Evolutionary conservation across 2,329 filamentous ascomycete species (phyloP), one percentile per base, ranked within the genome.

Genomic region (Juglanconis juglandina): DNA sequence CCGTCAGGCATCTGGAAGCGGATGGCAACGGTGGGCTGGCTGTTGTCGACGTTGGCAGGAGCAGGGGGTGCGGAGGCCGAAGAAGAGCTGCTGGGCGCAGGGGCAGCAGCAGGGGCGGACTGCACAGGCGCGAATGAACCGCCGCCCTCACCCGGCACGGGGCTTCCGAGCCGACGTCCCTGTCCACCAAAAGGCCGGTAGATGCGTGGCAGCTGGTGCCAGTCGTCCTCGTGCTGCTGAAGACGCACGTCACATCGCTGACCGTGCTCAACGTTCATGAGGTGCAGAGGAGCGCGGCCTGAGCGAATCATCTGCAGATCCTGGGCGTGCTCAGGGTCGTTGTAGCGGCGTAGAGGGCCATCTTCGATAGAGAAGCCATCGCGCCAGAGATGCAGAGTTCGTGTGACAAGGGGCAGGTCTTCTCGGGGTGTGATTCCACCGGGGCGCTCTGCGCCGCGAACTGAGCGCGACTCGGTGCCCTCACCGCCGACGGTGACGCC

Each of bases 311-410:
- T 88, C 60, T 86, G 80, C 49, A 95, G 79, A 56, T 89, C 89
- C 53, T 81, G 80, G 35, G 87, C 84, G 71, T 94, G 92, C 35
- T 81, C 82, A 0, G 90, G 90, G 71, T 95, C 90, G 68, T 93
- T 89, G 69, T 91, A 94, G 59, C 90, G 86, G 71, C 84, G 87
- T 42, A 95, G 83, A 51, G 87, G 84, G 34, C 91, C 91, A 68
- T 95, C 90, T 62, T 93, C 91, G 63, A 96, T 87, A 65, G 90
- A 94, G 76, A 95, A 94, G 13, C 91, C 91, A 70, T 96, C 88
- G 47, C 83, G 82, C 91, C 91, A 96, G 49, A 95, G 81, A 69
- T 94, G 91, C 56, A 96, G 80, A 10, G 86, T 83, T 54, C 90
- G 87, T 54, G 14, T 71, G 74, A 56, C 59, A 9, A 59, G 53